These are phyloP conservation scores for Plenodomus lindquistii DNA, from an alignment of 2,329 filamentous ascomycete species.

Conservation along the genomic window DNA sequence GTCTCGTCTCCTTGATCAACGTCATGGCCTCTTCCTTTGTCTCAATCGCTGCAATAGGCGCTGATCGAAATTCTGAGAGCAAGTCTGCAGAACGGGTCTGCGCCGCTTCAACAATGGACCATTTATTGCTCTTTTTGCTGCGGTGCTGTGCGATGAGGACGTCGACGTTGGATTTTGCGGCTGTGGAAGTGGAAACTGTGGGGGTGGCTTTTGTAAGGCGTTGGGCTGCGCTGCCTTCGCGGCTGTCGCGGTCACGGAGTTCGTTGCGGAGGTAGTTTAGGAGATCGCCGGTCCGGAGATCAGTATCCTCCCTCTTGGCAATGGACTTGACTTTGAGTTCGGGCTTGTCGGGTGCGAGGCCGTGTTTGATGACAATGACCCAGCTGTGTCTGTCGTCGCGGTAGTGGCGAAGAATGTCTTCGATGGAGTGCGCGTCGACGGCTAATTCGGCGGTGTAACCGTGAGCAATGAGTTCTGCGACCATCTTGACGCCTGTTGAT, in stretches of 20 bases:
- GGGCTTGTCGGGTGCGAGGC: conserved; percentile 58
- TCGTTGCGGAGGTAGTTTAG: conserved; percentile 80
- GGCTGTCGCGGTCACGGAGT: conserved; percentile 75
- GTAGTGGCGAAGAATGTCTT: conserved; percentile 77
- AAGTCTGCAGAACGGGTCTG: conserved; percentile 62
- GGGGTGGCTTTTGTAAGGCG: conserved; percentile 25
- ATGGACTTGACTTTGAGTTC: conserved; percentile 77
- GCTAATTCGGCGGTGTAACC: conserved; percentile 89
- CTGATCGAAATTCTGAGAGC: conserved; percentile 71
- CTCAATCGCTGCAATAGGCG: conserved; percentile 85
- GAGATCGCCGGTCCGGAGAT: conserved; percentile 74
- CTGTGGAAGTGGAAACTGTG: conserved; percentile 22
- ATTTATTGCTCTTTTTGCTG: conserved; percentile 89
- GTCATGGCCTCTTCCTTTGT: conserved; percentile 83
- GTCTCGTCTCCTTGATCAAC: conserved; percentile 70
- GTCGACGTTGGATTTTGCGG: conserved; percentile 68
- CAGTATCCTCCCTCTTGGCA: conserved; percentile 73
- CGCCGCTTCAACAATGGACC: conserved; percentile 81
- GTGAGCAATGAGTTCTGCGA: conserved; percentile 78
- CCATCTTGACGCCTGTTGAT: conserved; percentile 73
- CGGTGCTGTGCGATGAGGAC: conserved; percentile 82
- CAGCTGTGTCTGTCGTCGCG: conserved; percentile 79
- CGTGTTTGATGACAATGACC: conserved; percentile 86
- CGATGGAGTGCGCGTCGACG: conserved; percentile 74
- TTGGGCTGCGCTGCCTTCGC: conserved; percentile 53